Evolutionary conservation across 768 basidiomycete genomes (phyloP), one percentile per base, ranked within the genome.

Genomic region (Lentinula detonsa): DNA sequence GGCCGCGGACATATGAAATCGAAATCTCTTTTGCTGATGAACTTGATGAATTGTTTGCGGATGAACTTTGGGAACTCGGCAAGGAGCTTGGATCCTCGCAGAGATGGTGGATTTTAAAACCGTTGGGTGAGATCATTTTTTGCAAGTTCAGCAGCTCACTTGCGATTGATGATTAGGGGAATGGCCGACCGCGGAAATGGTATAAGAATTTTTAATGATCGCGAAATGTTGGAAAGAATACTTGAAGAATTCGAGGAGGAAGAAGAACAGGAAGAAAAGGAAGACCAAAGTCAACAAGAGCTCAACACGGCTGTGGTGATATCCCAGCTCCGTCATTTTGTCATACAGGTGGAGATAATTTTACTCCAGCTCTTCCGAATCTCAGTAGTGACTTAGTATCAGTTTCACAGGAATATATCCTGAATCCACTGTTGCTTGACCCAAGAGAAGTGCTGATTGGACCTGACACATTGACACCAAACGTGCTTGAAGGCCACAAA

Each of bases 181-280:
- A 96, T 99, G 91, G 89, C 95, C 1, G 95, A 98, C 75, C 83
- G 93, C 54, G 97, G 95, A 11, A 93, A 93, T 81, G 97, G 96
- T 2, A 95, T 99, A 64, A 76, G 95, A 49, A 74, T 99, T 51
- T 98, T 99, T 74, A 85, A 88, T 57, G 87, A 81, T 59, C 89
- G 89, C 72, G 83, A 84, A 11, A 76, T 83, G 35, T 77, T 99
- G 61, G 81, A 83, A 61, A 67, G 71, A 4, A 95, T 98, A 28
- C 92, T 98, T 63, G 80, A 87, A 64, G 82, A 83, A 21, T 98
- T 98, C 65, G 95, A 96, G 63, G 73, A 78, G 8, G 21, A 39
- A 6, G 37, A 39, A 13, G 37, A 39, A 39, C 9, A 39, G 13
- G 81, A 80, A 1, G 77, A 76, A 5, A 76, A 74, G 28, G 78